These are phyloP conservation scores for Dichotomocladium elegans DNA, from an alignment of 371 early-diverging fungal genomes.

Conservation along the genomic window DNA sequence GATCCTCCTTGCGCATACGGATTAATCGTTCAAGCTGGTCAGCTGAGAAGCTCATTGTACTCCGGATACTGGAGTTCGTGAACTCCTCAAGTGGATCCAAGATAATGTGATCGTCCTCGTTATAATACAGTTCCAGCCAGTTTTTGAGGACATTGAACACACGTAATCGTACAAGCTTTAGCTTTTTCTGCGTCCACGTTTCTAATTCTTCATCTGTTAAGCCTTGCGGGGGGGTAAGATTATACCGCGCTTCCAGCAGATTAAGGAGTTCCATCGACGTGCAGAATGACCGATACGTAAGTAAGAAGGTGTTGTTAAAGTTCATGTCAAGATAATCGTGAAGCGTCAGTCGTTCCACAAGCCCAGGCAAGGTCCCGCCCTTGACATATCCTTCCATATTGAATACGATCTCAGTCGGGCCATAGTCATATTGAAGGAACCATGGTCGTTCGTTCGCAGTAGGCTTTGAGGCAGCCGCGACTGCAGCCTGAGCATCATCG, in stretches of 20 bases:
- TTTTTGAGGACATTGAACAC: slow-evolving; percentile 88
- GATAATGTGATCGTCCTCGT: slow-evolving; percentile 59
- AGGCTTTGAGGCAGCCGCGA: slow-evolving; percentile 14
- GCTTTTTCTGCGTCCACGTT: slow-evolving; percentile 80
- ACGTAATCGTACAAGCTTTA: slow-evolving; percentile 79
- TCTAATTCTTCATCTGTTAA: slow-evolving; percentile 61
- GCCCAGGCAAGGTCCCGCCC: slow-evolving; percentile 82
- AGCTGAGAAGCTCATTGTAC: slow-evolving; percentile 67
- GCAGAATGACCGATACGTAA: slow-evolving; percentile 89
- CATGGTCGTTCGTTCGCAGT: slow-evolving; percentile 17
- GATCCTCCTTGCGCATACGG: slow-evolving; percentile 60
- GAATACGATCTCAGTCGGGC: slow-evolving; percentile 67
- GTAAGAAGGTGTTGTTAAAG: slow-evolving; percentile 79
- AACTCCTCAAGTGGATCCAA: slow-evolving; percentile 74
- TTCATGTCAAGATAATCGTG: slow-evolving; percentile 77
- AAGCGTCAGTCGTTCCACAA: slow-evolving; percentile 85
- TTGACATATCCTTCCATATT: slow-evolving; percentile 82
- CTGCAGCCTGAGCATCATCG: slow-evolving; percentile 42
- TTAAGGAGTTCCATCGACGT: slow-evolving; percentile 70
- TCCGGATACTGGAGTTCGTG: slow-evolving; percentile 68
- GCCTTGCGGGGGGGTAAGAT: slow-evolving; percentile 66
- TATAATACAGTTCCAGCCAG: slow-evolving; percentile 89
- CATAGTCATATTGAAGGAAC: slow-evolving; percentile 35
- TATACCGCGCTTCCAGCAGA: slow-evolving; percentile 68
- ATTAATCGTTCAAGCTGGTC: slow-evolving; percentile 71